Evolutionary conservation across 306 rosid genomes (phyloP).

Genomic region (Cyamopsis tetragonoloba): DNA sequence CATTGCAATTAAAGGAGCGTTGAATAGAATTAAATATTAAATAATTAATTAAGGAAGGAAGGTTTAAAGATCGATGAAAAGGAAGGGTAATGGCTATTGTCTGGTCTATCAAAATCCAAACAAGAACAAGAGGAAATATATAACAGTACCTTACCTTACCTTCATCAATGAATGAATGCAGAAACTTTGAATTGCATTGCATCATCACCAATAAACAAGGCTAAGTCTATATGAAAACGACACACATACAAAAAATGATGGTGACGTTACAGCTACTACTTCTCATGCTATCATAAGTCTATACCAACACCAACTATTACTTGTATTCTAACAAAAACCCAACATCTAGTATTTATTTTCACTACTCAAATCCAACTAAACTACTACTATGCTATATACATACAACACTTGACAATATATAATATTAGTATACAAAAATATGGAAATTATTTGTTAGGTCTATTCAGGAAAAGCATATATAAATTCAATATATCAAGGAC

Average conservation of each 20-base stretch:
- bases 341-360: constrained; percentile 33
- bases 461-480: constrained; percentile 1
- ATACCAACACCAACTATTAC: constrained; percentile 44
- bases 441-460: background rate
- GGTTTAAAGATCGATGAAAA: no score
- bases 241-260: constrained; percentile 49
- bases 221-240: constrained; percentile 52
- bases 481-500: background rate
- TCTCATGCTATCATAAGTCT: constrained; percentile 54
- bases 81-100: background rate
- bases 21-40: no score
- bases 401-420: background rate
- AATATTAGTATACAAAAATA: background rate
- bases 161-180: constrained; percentile 41
- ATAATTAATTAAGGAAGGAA: no score
- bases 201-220: constrained; percentile 31
- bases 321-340: constrained; percentile 31
- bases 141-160: constrained; percentile 22
- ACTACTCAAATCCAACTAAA: constrained; percentile 11
- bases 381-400: background rate
- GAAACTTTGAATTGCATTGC: constrained; percentile 30
- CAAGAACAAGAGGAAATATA: constrained; percentile 25
- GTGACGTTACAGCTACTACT: constrained; percentile 77
- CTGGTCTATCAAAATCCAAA: background rate
- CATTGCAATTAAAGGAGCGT: background rate